Conservation (phyloP, 2,329 filamentous ascomycete species). For the Monilinia fructicola region DNA sequence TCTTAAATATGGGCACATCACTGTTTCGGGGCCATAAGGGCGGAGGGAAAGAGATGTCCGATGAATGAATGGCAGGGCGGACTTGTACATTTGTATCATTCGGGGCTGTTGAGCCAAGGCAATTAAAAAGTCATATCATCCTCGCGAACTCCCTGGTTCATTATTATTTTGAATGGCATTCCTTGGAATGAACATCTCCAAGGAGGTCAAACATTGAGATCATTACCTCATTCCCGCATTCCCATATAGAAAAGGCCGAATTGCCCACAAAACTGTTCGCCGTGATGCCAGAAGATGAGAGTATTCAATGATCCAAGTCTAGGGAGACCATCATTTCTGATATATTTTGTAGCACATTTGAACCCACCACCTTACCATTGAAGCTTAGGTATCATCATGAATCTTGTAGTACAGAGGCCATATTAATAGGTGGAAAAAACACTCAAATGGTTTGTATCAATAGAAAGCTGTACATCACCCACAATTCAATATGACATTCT, state of each 20-base stretch:
- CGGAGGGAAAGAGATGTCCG: slow-evolving; percentile 17
- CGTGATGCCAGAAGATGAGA: not conserved
- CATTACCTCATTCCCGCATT: too few relatives aligned
- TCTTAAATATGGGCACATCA: slow-evolving; percentile 28
- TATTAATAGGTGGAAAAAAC: slow-evolving; percentile 8
- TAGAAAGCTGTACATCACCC: not conserved
- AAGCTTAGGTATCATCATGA: not conserved
- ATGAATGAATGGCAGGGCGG: slow-evolving; percentile 17
- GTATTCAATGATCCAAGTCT: not conserved
- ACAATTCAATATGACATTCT: not conserved
- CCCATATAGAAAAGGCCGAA: not conserved
- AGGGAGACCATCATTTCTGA: not conserved
- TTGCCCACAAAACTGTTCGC: not conserved
- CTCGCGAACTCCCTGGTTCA: slow-evolving; percentile 1
- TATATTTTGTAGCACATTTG: slow-evolving; percentile 7
- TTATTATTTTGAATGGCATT: not conserved
- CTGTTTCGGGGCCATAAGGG: slow-evolving; percentile 17
- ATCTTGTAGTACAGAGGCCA: slow-evolving; percentile 1
- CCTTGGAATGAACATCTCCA: not conserved
- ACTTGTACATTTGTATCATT: slow-evolving; percentile 40
- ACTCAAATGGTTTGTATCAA: not conserved
- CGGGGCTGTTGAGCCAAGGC: slow-evolving; percentile 25
- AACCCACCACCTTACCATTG: not conserved
- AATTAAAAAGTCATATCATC: slow-evolving; percentile 26
- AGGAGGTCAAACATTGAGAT: not conserved